These are phyloP conservation scores for Candida khao-thaluensis DNA, from an alignment of 805 yeast genomes.

Conservation along the genomic window DNA sequence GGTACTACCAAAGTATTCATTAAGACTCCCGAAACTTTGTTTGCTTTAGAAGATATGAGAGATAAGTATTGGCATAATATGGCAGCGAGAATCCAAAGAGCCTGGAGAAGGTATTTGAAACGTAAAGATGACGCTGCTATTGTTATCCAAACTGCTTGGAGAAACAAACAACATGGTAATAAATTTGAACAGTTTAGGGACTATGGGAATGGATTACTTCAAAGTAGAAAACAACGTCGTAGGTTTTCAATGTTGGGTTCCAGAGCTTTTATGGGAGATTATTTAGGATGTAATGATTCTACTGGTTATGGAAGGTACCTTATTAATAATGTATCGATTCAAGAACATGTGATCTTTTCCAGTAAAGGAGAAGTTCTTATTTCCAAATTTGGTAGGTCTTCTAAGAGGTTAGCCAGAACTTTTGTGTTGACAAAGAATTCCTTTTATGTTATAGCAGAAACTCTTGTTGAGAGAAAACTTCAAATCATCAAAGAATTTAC, in stretches of 20 bases:
- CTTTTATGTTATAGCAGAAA: conserved; percentile 73
- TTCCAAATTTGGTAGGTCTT: conserved; percentile 90
- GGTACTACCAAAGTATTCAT: conserved; percentile 92
- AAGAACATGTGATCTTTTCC: conserved; percentile 73
- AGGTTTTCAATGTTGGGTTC: conserved; percentile 83
- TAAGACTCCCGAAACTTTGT: conserved; percentile 94
- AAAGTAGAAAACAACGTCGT: conserved; percentile 83
- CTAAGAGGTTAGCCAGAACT: conserved; percentile 70
- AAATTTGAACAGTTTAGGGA: conserved; percentile 83
- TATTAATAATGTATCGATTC: conserved; percentile 64
- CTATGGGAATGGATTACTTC: conserved; percentile 69
- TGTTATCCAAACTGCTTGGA: conserved; percentile 77
- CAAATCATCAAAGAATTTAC: conserved; percentile 61
- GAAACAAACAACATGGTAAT: conserved; percentile 76
- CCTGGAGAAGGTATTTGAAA: conserved; percentile 83
- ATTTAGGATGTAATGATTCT: conserved; percentile 75
- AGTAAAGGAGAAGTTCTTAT: conserved; percentile 75
- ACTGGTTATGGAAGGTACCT: conserved; percentile 73
- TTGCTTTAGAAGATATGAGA: conserved; percentile 93
- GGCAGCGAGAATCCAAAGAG: conserved; percentile 97
- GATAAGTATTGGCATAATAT: conserved; percentile 97
- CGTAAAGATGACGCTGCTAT: conserved; percentile 85
- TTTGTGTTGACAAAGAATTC: conserved; percentile 63
- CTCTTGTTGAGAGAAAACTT: conserved; percentile 56
- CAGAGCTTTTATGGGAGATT: conserved; percentile 93